These are phyloP conservation scores for Vigna hirtella DNA, from an alignment of 306 rosid genomes.

Conservation along the genomic window DNA sequence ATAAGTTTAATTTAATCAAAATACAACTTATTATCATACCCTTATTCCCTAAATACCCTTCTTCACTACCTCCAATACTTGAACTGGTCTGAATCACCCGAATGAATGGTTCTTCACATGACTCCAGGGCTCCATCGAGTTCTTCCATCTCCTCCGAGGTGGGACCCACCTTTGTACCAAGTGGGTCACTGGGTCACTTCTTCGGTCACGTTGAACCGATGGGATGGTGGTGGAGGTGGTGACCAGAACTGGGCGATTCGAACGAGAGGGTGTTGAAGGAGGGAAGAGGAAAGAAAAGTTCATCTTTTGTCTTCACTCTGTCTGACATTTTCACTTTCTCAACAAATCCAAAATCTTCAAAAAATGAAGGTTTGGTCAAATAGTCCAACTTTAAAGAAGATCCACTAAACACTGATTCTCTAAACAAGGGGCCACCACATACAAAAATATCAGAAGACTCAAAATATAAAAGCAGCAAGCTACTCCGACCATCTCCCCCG, in stretches of 20 bases:
- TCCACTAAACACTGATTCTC: too few species aligned
- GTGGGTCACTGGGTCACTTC: slow-evolving; percentile 63
- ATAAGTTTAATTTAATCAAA: too few species aligned
- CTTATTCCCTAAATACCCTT: slow-evolving; percentile 52
- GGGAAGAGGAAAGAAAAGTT: slow-evolving; percentile 66
- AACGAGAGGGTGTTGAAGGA: slow-evolving; percentile 55
- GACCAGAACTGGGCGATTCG: slow-evolving; percentile 48
- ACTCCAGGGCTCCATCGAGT: slow-evolving; percentile 57
- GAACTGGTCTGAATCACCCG: slow-evolving; percentile 64
- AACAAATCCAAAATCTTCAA: too few species aligned
- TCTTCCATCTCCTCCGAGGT: slow-evolving; percentile 47
- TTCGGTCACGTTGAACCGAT: slow-evolving; percentile 41
- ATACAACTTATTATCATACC: slow-evolving; percentile 59
- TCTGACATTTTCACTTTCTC: slow-evolving; percentile 60
- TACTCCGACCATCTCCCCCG: too few species aligned
- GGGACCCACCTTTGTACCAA: slow-evolving; percentile 67
- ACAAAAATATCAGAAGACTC: too few species aligned
- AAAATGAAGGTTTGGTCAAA: too few species aligned
- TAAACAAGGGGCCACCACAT: too few species aligned
- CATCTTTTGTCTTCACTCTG: slow-evolving; percentile 84
- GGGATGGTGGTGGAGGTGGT: slow-evolving; percentile 8
- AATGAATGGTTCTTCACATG: slow-evolving; percentile 50
- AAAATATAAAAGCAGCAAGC: too few species aligned
- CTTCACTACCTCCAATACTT: slow-evolving; percentile 53
- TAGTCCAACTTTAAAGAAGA: too few species aligned